Percentiles rank a stretch among this genome's conserved stretches.
Evolutionary conservation across 306 rosid genomes (phyloP).

Genomic region (Heteromeles arbutifolia): DNA sequence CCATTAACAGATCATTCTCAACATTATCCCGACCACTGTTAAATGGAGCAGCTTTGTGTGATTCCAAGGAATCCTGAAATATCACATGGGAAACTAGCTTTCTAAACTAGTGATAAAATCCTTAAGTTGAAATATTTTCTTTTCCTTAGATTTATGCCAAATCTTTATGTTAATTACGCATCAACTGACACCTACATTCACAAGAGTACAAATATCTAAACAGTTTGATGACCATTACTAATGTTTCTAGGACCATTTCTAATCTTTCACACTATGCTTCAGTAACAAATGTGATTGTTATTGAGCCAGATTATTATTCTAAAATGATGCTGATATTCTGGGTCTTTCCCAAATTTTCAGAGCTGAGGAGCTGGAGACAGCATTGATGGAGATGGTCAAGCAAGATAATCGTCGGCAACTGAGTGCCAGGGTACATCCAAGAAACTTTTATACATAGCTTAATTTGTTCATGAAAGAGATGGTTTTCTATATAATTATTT

Average conservation of each 20-base stretch:
- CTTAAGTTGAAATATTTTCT: background rate
- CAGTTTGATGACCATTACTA: background rate
- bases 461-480: background rate
- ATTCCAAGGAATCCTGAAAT: background rate
- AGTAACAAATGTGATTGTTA: background rate
- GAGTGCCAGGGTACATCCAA: slow-evolving; percentile 76
- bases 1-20: too few species aligned
- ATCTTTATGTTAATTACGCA: background rate
- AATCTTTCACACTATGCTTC: background rate
- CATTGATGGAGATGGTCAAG: slow-evolving; percentile 96
- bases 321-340: slow-evolving; percentile 13
- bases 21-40: background rate
- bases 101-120: background rate
- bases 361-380: slow-evolving; percentile 98
- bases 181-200: background rate
- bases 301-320: background rate
- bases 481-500: background rate
- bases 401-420: slow-evolving; percentile 89
- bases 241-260: background rate
- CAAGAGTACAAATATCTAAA: background rate
- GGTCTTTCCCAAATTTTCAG: slow-evolving; percentile 32
- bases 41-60: background rate
- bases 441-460: background rate
- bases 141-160: background rate
- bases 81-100: background rate